Percentiles rank a stretch among this genome's conserved stretches.
Evolutionary conservation across 1,284 basidiomycete species (phyloP).

Genomic region (Puccinia novopanici): DNA sequence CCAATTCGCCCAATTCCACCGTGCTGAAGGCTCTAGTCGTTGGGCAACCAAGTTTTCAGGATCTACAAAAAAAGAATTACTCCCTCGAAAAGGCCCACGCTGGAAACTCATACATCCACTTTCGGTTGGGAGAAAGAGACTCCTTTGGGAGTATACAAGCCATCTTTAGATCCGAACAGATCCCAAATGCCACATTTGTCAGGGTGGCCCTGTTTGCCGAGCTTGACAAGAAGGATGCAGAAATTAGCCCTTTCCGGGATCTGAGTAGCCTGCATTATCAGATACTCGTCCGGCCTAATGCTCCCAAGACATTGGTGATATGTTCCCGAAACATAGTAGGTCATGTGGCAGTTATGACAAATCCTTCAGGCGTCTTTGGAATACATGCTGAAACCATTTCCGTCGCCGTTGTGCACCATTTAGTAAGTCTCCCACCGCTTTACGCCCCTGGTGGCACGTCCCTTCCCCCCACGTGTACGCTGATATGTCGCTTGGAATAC

Average conservation of each 20-base stretch:
- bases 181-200: constrained; percentile 1
- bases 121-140: not conserved
- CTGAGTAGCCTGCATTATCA: not conserved
- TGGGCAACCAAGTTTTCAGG: not conserved
- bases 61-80: constrained; percentile 16
- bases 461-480: too few species aligned
- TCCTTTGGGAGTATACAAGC: constrained; percentile 16
- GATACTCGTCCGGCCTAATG: not conserved
- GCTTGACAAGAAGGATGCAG: not conserved
- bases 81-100: not conserved
- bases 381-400: not conserved
- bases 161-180: not conserved
- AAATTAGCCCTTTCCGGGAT: not conserved
- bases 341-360: constrained; percentile 8
- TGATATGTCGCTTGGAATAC: not conserved
- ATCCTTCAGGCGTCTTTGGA: constrained; percentile 3
- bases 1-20: not conserved
- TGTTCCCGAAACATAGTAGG: not conserved
- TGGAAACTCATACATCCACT: constrained; percentile 12
- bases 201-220: not conserved
- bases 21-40: not conserved
- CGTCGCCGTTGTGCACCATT: constrained; percentile 12
- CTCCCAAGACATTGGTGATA: not conserved
- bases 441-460: not conserved
- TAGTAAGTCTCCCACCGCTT: not conserved